Conservation (phyloP, 108 stramenopile genomes). For the Bacterosira constricta region DNA sequence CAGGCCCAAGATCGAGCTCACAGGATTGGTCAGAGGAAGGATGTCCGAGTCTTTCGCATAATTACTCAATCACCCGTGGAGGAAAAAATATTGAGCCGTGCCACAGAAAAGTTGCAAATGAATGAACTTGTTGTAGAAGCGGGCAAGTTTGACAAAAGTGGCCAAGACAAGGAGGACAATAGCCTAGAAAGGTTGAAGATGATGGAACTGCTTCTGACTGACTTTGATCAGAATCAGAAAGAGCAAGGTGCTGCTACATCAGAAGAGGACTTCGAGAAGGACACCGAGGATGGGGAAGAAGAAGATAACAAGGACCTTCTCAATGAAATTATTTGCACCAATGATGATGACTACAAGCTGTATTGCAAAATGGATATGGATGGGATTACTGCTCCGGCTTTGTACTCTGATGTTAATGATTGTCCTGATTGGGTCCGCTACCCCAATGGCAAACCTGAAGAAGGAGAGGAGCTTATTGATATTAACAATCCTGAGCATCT, state of each 20-base stretch:
- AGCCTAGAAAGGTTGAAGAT: constrained; percentile 81
- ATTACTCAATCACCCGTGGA: constrained; percentile 93
- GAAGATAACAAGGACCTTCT: constrained; percentile 64
- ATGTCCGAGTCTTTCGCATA: constrained; percentile 92
- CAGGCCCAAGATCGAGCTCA: constrained; percentile 98
- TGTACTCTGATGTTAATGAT: constrained; percentile 64
- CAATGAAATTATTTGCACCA: constrained; percentile 92
- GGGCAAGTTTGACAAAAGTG: constrained; percentile 91
- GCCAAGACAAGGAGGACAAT: constrained; percentile 72
- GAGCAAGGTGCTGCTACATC: constrained; percentile 46
- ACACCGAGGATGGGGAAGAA: constrained; percentile 60
- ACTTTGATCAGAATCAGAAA: constrained; percentile 71
- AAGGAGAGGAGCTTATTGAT: constrained; percentile 26
- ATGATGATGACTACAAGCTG: constrained; percentile 85
- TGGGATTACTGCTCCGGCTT: constrained; percentile 28
- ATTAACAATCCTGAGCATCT: constrained; percentile 28
- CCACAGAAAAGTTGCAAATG: constrained; percentile 93
- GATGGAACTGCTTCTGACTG: constrained; percentile 86
- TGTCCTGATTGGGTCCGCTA: constrained; percentile 86
- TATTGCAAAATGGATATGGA: constrained; percentile 82
- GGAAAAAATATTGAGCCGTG: constrained; percentile 90
- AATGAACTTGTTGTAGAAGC: constrained; percentile 92
- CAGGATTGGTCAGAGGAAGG: constrained; percentile 93
- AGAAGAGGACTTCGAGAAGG: constrained; percentile 63
- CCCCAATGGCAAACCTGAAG: constrained; percentile 49